phyloP scores from a whole-genome alignment of 345 rosid genomes.

The Populus pruinosa region DNA sequence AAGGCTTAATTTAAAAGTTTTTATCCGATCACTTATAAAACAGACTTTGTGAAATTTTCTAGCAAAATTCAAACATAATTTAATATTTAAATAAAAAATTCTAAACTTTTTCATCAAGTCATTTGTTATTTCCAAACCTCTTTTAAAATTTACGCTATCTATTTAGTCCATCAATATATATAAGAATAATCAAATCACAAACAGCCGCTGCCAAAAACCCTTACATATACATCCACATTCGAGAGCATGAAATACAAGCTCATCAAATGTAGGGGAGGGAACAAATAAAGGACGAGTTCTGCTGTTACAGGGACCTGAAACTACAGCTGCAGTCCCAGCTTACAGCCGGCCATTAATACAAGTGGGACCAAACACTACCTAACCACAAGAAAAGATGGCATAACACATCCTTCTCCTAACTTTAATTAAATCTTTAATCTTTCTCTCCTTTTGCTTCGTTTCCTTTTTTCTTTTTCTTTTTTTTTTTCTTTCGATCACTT shows the following conservation, averaged over 20 bases:
- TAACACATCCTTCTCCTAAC: background rate
- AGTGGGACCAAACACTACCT: constrained; percentile 44
- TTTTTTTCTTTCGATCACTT: background rate
- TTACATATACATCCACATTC: background rate
- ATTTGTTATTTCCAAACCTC: too few species aligned
- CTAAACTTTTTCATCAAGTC: too few species aligned
- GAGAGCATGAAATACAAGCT: background rate
- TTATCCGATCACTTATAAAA: too few species aligned
- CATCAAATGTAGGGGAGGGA: background rate
- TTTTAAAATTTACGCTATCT: too few species aligned
- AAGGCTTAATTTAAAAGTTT: too few species aligned
- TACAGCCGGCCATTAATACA: constrained; percentile 25
- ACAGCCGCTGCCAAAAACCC: background rate
- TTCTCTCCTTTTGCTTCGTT: background rate
- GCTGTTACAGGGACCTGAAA: constrained; percentile 14
- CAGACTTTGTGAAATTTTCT: too few species aligned
- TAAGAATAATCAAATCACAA: too few species aligned
- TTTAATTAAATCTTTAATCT: background rate
- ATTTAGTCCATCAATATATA: too few species aligned
- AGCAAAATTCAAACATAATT: too few species aligned
- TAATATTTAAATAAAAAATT: too few species aligned
- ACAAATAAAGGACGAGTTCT: constrained; percentile 1
- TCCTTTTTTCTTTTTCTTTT: background rate
- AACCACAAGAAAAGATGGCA: constrained; percentile 23
- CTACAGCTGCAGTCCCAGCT: constrained; percentile 22